A percentile compares a stretch with the other conserved stretches of the same genome.
Evolutionary conservation across 805 yeast species (phyloP).

Genomic region (Monosporozyma aquatica): DNA sequence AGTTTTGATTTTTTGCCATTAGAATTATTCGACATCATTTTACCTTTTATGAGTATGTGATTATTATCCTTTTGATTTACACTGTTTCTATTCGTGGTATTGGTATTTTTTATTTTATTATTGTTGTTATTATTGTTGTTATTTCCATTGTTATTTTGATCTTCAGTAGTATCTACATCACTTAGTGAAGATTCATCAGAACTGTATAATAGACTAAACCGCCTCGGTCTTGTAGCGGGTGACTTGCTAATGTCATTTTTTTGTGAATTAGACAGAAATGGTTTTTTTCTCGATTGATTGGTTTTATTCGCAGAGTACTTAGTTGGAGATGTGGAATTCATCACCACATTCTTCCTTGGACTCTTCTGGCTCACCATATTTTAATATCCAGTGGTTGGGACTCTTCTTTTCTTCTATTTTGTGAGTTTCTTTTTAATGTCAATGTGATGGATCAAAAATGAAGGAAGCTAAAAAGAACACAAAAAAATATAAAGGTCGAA

Average conservation of each 20-base stretch:
- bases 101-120: background rate
- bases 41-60: conserved; percentile 7
- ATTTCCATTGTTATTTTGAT: background rate
- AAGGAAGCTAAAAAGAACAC: too few species aligned
- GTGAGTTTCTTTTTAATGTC: too few species aligned
- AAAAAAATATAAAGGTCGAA: too few species aligned
- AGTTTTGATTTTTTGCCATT: conserved; percentile 29
- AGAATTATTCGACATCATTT: conserved; percentile 21
- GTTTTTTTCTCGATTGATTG: background rate
- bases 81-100: background rate
- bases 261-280: background rate
- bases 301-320: background rate
- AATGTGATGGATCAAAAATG: too few species aligned
- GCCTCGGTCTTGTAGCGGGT: conserved; percentile 33
- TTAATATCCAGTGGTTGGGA: too few species aligned
- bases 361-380: conserved; percentile 13
- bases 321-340: too few species aligned
- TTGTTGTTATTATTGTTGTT: too few species aligned
- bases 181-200: conserved; percentile 33
- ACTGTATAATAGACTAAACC: conserved; percentile 38
- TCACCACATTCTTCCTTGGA: conserved; percentile 6
- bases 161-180: conserved; percentile 26
- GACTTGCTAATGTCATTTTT: too few species aligned
- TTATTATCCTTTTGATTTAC: too few species aligned
- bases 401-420: too few species aligned